Evolutionary conservation across 176 grass and related monocot genomes (phyloP).

Genomic region (Cenchrus americanus): DNA sequence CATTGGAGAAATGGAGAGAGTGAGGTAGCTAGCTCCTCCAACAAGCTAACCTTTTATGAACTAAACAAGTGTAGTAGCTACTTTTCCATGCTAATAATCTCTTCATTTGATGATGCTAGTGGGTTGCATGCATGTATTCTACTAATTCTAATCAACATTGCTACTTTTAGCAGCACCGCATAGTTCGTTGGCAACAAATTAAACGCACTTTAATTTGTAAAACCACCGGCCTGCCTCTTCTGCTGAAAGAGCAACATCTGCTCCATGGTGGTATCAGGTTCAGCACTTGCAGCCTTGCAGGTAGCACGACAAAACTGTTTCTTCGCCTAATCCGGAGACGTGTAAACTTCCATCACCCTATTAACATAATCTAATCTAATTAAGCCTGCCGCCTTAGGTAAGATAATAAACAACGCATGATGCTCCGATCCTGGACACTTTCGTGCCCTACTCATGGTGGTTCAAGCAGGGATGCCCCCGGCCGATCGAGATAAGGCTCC

Average conservation of each 20-base stretch:
- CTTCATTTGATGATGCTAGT: neutral
- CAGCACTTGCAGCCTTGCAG: too few species aligned
- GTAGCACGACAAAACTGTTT: too few species aligned
- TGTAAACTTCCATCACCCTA: too few species aligned
- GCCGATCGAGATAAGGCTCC: too few species aligned
- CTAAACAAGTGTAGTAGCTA: neutral
- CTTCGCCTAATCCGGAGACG: too few species aligned
- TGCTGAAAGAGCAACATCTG: neutral
- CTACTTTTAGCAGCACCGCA: neutral
- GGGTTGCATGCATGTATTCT: constrained; percentile 4
- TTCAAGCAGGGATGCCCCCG: too few species aligned
- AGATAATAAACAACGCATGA: too few species aligned
- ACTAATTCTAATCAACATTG: neutral
- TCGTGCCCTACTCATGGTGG: too few species aligned
- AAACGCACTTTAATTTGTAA: neutral
- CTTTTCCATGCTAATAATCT: neutral
- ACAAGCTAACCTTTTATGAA: neutral
- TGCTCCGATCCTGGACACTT: too few species aligned
- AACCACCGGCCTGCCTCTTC: neutral
- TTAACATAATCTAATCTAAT: too few species aligned
- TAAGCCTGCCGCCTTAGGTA: too few species aligned
- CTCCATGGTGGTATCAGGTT: too few species aligned
- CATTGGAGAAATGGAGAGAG: neutral
- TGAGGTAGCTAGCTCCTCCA: neutral
- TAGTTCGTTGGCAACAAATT: neutral